Conservation (phyloP, 1,284 basidiomycete species). For the Ceratobasidium sp. region DNA sequence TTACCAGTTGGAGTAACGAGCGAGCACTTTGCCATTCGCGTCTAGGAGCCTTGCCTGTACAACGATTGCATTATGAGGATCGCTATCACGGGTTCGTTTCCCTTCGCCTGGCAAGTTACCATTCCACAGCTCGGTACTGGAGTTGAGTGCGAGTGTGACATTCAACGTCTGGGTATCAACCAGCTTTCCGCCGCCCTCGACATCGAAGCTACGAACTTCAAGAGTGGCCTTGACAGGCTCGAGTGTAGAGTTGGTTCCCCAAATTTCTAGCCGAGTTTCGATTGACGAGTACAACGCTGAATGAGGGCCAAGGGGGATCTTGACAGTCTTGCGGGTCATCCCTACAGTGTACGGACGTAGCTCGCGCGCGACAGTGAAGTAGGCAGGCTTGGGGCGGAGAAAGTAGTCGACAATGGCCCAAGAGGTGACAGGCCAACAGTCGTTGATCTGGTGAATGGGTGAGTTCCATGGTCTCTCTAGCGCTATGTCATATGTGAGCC, state of each 20-base stretch:
- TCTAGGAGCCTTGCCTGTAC: slow-evolving; percentile 74
- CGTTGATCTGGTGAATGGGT: slow-evolving; percentile 54
- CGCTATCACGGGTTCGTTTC: slow-evolving; percentile 71
- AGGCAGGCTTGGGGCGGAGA: slow-evolving; percentile 76
- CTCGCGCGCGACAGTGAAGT: slow-evolving; percentile 72
- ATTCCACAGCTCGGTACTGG: slow-evolving; percentile 81
- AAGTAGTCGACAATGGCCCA: slow-evolving; percentile 77
- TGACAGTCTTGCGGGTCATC: slow-evolving; percentile 76
- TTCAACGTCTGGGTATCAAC: slow-evolving; percentile 57
- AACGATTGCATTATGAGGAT: slow-evolving; percentile 71
- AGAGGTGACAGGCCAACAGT: slow-evolving; percentile 73
- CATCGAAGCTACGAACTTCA: slow-evolving; percentile 55
- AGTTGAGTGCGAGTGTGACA: slow-evolving; percentile 69
- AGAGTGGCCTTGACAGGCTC: slow-evolving; percentile 47
- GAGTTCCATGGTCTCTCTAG: background rate
- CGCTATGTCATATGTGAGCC: background rate
- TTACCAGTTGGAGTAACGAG: slow-evolving; percentile 81
- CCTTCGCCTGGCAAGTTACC: slow-evolving; percentile 65
- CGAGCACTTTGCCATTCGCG: slow-evolving; percentile 62
- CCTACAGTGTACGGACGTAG: slow-evolving; percentile 77
- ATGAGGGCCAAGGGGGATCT: slow-evolving; percentile 46
- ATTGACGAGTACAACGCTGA: slow-evolving; percentile 36
- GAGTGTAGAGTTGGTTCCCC: slow-evolving; percentile 57
- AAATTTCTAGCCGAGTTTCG: slow-evolving; percentile 53
- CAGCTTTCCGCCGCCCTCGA: slow-evolving; percentile 44